Base-by-base conservation (phyloP, 768 basidiomycete genomes). In the Russula ochroleuca region DNA sequence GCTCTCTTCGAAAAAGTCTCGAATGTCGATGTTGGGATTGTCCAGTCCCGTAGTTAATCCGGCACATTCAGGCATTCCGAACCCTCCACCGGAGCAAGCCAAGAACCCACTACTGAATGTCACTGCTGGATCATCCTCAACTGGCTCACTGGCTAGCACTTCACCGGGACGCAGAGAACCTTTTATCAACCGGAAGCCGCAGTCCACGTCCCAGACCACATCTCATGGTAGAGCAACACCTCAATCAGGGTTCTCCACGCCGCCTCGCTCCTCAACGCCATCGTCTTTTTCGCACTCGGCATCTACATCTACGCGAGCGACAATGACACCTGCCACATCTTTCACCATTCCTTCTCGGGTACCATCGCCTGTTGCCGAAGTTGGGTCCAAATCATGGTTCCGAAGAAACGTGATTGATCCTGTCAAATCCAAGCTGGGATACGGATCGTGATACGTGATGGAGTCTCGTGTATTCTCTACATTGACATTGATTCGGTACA, bases 171-270 rank as follows among this genome's bases (percentile, higher is more conserved):
- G 63, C 23, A 55, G 58, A 31, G 58, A 55, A n/a, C 53, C 59
- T 10, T 65, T 65, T 38, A 60, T 65, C 54, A 55, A 53, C n/a
- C 40, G 64, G 48, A 65, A 65, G 53, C 64, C 64, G n/a, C 64
- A 65, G 48, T 33, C 40, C 13, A 23, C 53, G 15, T 43, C 53
- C 23, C 53, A 61, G 15, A 28, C 15, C 28, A 41, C 53, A 38
- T 31, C n/a, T 13, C 49, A 43, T 10, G 50, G 25, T 11, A 28
- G n/a, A 14, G 19, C 49, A 23, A 23, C 33, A 8, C 9, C 38
- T 21, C 43, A 40, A 10, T 31, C 33, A 2, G 63, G 40, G 15
- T 47, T 21, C 11, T 61, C 64, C 23, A 60, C 59, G 7, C 59
- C 64, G 0, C 63, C 63, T 38, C 64, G 64, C 54, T 51, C 64